Evolutionary conservation across 106 monocot genomes (phyloP), one percentile per base, ranked within the genome.

Genomic region (Alisma plantagoaquatica): DNA sequence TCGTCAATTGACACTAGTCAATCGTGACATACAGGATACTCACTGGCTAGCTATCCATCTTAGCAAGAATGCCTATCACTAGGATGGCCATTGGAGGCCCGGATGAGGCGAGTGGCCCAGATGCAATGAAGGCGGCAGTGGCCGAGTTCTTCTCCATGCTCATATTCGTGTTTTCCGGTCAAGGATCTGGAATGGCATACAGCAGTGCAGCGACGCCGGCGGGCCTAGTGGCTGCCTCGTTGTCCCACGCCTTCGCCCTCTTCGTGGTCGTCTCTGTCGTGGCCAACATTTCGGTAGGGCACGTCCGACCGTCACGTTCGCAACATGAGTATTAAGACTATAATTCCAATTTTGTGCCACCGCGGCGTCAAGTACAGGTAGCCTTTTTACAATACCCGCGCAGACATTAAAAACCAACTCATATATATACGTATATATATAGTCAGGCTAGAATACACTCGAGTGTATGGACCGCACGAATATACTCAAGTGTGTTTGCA

Each of bases 131-230:
- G 27, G 64, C 64, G 0, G 54, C 54, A 0, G 54, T 65, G 19
- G 64, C 64, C 2, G 64, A 65, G 64, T 65, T 65, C 64, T 54
- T 65, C 31, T 65, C 64, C 43, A 65, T 46, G 54, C 29, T 65
- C 54, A 65, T 65, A 31, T 65, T 65, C 54, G 64, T 65, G 31
- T 65, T 65, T 45, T 53, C 64, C 44, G 64, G 64, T 31, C 18
- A 65, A 65, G 64, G 64, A 14, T 65, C 64, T 23, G 64, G 64
- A 29, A 65, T 65, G 44, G 64, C 64, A 0, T 65, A 30, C 53
- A 31, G 21, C 38, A 64, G 64, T 10, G 52, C 12, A 2, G 7
- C 64, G 0, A 64, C 64, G 24, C 64, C 64, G 6, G 14, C 64
- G 10, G 64, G 64, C 0, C 42, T 64, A 11, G 64, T 64, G 15